Conservation (phyloP, 2,329 filamentous ascomycete species). For the Periconia macrospinosa region DNA sequence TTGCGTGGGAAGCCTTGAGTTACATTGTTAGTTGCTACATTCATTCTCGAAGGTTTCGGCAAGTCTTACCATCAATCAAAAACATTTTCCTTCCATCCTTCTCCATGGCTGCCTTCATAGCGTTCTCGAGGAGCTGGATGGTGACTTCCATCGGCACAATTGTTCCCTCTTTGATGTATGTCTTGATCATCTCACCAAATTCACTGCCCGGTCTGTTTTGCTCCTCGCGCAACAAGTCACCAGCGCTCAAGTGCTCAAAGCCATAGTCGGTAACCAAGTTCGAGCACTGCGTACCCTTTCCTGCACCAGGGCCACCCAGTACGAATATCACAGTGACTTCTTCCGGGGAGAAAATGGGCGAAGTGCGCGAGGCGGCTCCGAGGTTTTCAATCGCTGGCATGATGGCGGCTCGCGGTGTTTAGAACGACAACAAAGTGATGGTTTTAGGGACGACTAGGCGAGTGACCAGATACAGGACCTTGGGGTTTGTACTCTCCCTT, state of each 20-base stretch:
- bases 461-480: slow-evolving; percentile 34
- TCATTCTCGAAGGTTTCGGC: not conserved
- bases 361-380: slow-evolving; percentile 50
- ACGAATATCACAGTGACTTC: slow-evolving; percentile 94
- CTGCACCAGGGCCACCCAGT: slow-evolving; percentile 90
- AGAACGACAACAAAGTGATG: not conserved
- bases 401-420: slow-evolving; percentile 5
- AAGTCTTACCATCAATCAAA: slow-evolving; percentile 60
- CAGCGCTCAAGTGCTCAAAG: slow-evolving; percentile 91
- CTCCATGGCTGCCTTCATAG: slow-evolving; percentile 74
- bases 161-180: slow-evolving; percentile 89
- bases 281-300: slow-evolving; percentile 94
- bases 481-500: slow-evolving; percentile 39
- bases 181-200: slow-evolving; percentile 90
- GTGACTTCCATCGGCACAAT: slow-evolving; percentile 99
- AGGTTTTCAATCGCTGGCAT: slow-evolving; percentile 45
- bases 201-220: slow-evolving; percentile 83
- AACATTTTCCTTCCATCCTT: slow-evolving; percentile 68
- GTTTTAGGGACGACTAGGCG: slow-evolving; percentile 37
- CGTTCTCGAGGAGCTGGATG: slow-evolving; percentile 88
- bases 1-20: slow-evolving; percentile 84
- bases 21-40: not conserved
- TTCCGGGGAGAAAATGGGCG: slow-evolving; percentile 72
- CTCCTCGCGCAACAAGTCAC: slow-evolving; percentile 90
- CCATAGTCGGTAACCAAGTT: slow-evolving; percentile 84